Conservation (phyloP, 2,329 filamentous ascomycete species). For the Dothideomycetes sp. region DNA sequence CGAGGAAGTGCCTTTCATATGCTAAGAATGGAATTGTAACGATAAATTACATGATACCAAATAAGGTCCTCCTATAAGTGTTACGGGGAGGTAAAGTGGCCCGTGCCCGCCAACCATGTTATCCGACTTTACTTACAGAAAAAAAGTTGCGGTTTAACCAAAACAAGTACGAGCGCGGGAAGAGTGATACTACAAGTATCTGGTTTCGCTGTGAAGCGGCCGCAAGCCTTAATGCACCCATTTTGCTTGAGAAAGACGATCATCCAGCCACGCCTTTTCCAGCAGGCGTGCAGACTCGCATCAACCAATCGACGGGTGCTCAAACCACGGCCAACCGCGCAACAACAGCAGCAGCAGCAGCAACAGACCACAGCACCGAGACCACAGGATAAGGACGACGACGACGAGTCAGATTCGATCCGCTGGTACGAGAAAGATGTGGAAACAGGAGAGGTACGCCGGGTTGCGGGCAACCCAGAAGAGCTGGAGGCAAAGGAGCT, state of each 20-base stretch:
- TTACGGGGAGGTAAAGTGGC: too few species aligned
- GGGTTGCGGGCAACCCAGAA: conserved; percentile 10
- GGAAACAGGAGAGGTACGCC: conserved; percentile 10
- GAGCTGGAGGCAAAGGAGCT: conserved; percentile 11
- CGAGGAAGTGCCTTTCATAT: too few species aligned
- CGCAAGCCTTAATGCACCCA: conserved; percentile 9
- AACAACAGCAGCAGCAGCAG: neutral
- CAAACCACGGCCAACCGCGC: neutral
- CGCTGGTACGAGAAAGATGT: conserved; percentile 13
- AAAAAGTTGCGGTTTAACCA: too few species aligned
- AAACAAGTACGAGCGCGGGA: too few species aligned
- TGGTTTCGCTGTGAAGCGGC: neutral
- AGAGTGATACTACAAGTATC: too few species aligned
- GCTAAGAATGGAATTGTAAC: too few species aligned
- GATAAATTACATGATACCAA: too few species aligned
- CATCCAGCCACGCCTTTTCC: conserved; percentile 11
- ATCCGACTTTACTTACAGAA: too few species aligned
- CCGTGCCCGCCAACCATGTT: too few species aligned
- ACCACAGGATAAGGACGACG: conserved; percentile 2
- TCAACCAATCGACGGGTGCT: conserved; percentile 5
- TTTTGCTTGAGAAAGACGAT: conserved; percentile 9
- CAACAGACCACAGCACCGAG: neutral
- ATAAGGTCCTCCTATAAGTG: too few species aligned
- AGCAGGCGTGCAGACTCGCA: conserved; percentile 12
- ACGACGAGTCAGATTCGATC: conserved; percentile 5